These are phyloP conservation scores for Didymella pinodella DNA, from an alignment of 2,329 filamentous ascomycete genomes.

Conservation along the genomic window DNA sequence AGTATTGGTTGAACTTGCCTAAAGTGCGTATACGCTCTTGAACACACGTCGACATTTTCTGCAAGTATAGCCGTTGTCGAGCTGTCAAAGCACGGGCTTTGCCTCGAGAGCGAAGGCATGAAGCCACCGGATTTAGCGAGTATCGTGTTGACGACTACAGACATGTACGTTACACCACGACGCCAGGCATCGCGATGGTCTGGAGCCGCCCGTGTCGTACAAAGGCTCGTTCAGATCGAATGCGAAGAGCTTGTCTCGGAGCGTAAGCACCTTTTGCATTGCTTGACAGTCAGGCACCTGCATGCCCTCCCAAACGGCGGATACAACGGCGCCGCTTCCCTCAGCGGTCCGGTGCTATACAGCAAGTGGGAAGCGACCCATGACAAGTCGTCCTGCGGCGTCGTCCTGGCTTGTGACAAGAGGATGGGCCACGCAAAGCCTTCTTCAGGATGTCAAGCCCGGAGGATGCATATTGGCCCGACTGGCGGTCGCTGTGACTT, in stretches of 20 bases:
- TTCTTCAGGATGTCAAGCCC: constrained; percentile 3
- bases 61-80: constrained; percentile 13
- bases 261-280: constrained; percentile 5
- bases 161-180: constrained; percentile 10
- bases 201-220: constrained; percentile 24
- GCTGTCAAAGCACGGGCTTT: constrained; percentile 6
- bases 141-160: constrained; percentile 9
- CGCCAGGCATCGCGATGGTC: constrained; percentile 21
- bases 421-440: constrained; percentile 11
- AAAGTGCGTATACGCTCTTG: not conserved
- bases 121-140: constrained; percentile 15
- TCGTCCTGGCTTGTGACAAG: constrained; percentile 5
- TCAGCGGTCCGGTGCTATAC: constrained; percentile 1
- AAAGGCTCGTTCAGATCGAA: constrained; percentile 12
- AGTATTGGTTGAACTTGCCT: not conserved
- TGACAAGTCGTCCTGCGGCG: constrained; percentile 5
- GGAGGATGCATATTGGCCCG: not conserved
- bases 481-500: not conserved
- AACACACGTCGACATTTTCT: not conserved
- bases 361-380: not conserved
- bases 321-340: constrained; percentile 13
- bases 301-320: constrained; percentile 17
- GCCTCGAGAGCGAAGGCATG: constrained; percentile 18
- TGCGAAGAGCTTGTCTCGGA: constrained; percentile 16
- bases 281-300: constrained; percentile 24